A percentile compares a stretch with the other conserved stretches of the same genome.
phyloP scores from a whole-genome alignment of 1,284 basidiomycete species.

The Heterobasidion irregulare region DNA sequence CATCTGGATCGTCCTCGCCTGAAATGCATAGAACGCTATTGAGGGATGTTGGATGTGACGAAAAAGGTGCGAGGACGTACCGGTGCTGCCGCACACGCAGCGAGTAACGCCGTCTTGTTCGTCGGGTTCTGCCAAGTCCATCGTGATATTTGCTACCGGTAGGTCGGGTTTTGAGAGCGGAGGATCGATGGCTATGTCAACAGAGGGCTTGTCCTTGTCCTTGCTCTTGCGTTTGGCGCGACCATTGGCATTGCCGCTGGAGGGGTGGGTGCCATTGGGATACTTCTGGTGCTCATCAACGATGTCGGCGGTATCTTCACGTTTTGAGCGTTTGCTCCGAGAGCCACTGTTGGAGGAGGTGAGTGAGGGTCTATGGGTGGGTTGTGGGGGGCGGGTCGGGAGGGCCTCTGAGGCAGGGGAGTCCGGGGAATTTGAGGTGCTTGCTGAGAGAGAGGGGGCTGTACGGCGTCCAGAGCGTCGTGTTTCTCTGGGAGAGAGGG shows the following conservation, averaged over 20 bases:
- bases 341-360: conserved; percentile 34
- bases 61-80: conserved; percentile 33
- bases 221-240: conserved; percentile 48
- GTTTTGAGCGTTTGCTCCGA: conserved; percentile 56
- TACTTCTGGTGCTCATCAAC: conserved; percentile 44
- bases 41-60: background rate
- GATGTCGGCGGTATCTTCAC: conserved; percentile 62
- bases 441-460: conserved; percentile 53
- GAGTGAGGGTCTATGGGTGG: conserved; percentile 32
- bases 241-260: conserved; percentile 31
- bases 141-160: conserved; percentile 22
- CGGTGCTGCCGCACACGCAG: conserved; percentile 87
- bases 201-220: conserved; percentile 43
- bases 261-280: conserved; percentile 27
- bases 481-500: conserved; percentile 67
- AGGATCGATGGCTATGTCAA: conserved; percentile 22
- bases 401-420: conserved; percentile 48
- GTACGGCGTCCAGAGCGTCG: conserved; percentile 69
- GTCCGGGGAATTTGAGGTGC: conserved; percentile 67
- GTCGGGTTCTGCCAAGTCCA: conserved; percentile 39
- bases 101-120: conserved; percentile 86
- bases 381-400: conserved; percentile 28
- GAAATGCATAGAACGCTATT: background rate
- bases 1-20: conserved; percentile 74
- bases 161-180: conserved; percentile 18